Evolutionary conservation across 139 green algal genomes (phyloP).

Genomic region (Nannochloris sp.): DNA sequence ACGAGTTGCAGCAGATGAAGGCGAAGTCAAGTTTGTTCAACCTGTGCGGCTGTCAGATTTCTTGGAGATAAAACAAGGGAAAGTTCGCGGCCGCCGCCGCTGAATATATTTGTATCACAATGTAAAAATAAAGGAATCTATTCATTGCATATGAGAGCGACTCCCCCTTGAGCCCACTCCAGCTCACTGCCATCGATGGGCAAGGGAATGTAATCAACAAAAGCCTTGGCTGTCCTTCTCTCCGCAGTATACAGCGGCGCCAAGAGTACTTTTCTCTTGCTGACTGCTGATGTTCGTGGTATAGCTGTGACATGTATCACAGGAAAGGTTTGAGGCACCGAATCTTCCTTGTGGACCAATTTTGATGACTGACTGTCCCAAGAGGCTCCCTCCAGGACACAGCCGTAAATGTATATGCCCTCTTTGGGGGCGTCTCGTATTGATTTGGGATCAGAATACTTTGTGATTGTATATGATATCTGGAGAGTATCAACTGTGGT

Average conservation of each 20-base stretch:
- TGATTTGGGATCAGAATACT: slow-evolving; percentile 59
- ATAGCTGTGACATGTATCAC: slow-evolving; percentile 44
- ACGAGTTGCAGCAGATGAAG: slow-evolving; percentile 21
- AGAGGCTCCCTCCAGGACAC: slow-evolving; percentile 88
- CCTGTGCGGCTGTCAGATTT: slow-evolving; percentile 27
- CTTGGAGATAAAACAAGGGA: neutral
- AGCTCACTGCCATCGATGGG: slow-evolving; percentile 64
- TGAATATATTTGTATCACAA: neutral
- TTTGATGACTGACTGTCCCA: slow-evolving; percentile 40
- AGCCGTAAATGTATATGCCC: slow-evolving; percentile 87
- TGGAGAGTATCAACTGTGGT: slow-evolving; percentile 84
- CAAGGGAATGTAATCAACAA: slow-evolving; percentile 80
- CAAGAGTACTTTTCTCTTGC: slow-evolving; percentile 57
- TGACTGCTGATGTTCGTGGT: slow-evolving; percentile 52
- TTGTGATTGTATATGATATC: slow-evolving; percentile 78
- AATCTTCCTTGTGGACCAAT: too few species aligned
- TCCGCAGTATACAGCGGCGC: slow-evolving; percentile 77
- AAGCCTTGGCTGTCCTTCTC: slow-evolving; percentile 71
- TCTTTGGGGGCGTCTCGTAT: slow-evolving; percentile 70
- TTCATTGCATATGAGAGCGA: slow-evolving; percentile 36
- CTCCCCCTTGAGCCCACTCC: slow-evolving; percentile 85
- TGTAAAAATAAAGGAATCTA: neutral
- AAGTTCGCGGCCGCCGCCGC: neutral
- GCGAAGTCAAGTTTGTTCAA: slow-evolving; percentile 18
- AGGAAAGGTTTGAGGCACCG: slow-evolving; percentile 62